phyloP scores from a whole-genome alignment of 345 rosid species.

The Turnera subulata region DNA sequence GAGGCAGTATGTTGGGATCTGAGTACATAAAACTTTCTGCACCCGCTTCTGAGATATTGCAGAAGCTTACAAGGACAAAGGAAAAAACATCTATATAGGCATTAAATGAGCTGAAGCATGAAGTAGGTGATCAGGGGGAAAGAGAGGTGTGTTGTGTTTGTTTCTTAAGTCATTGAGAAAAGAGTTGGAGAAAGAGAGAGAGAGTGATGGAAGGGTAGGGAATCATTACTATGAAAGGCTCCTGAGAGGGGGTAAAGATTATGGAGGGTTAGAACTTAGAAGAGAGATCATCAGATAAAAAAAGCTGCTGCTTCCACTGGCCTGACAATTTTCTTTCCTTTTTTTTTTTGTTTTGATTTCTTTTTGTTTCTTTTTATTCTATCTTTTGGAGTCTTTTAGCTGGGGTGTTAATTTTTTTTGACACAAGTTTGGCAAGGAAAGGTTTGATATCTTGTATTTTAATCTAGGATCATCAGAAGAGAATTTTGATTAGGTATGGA shows the following conservation, averaged over 20 bases:
- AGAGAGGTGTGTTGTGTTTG: not conserved
- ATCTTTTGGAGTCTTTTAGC: too few species aligned
- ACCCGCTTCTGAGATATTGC: conserved; percentile 26
- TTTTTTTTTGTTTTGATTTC: conserved; percentile 3
- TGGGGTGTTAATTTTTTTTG: too few species aligned
- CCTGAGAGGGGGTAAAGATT: not conserved
- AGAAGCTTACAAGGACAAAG: conserved; percentile 21
- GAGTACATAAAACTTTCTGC: conserved; percentile 42
- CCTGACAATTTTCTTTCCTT: conserved; percentile 27
- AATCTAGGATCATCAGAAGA: conserved; percentile 15
- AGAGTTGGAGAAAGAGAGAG: not conserved
- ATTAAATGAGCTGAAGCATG: conserved; percentile 18
- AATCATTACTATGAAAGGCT: conserved; percentile 33
- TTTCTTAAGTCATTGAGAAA: not conserved
- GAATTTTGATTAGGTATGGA: too few species aligned
- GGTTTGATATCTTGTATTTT: too few species aligned
- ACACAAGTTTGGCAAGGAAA: too few species aligned
- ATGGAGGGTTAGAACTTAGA: conserved; percentile 10
- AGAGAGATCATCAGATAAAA: conserved; percentile 18
- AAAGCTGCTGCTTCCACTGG: conserved; percentile 26
- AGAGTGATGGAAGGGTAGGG: conserved; percentile 10
- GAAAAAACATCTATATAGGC: conserved; percentile 2
- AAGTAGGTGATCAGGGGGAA: conserved; percentile 4
- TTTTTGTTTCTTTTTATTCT: conserved; percentile 7
- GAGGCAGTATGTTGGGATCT: conserved; percentile 42